Evolutionary conservation across 164 flowering plant genomes (phyloP), one percentile per base, ranked within the genome.

Genomic region (Chimonanthus salicifolius): DNA sequence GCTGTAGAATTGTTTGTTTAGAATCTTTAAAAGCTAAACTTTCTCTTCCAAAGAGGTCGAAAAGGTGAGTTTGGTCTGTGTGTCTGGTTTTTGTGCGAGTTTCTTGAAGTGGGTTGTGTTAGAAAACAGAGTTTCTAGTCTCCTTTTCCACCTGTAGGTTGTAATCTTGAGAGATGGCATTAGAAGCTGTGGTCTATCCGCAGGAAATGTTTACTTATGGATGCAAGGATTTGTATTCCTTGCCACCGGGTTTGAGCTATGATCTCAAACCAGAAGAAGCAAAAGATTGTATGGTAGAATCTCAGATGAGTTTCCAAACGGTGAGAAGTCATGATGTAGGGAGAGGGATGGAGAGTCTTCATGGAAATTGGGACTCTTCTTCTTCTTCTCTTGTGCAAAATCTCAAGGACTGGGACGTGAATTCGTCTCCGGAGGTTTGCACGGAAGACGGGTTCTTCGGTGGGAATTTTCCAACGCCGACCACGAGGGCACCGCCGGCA

Each of bases 181-280:
- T 90, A 58, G 94, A 91, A 74, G 85, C 89, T 6, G 87, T 88
- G 43, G 87, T 86, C 10, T 88, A 76, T 78, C 85, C 86, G 21
- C 87, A 82, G 75, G 87, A 86, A 58, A 77, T 82, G 9, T 84
- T 86, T 48, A 62, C 71, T 65, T 82, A 83, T 78, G 77, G 72
- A 18, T 75, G 68, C 80, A 84, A 79, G 63, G 90, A 87, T 49
- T 71, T 79, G 66, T 75, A 75, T 77, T 72, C 83, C 60, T 64
- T 69, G 54, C 70, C 66, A 4, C 79, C 71, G 16, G 69, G 67
- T 16, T 74, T 83, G 68, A 76, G 71, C 79, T 64, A 72, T 68
- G 85, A 81, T 18, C 20, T 62, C 64, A 47, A 44, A 45, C 64
- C 69, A 20, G 78, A 67, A 71, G 76, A 80, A 69, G 82, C 82